Evolutionary conservation across 1,284 basidiomycete species (phyloP), one percentile per base, ranked within the genome.

Genomic region (Sphaerobolus stellatus): DNA sequence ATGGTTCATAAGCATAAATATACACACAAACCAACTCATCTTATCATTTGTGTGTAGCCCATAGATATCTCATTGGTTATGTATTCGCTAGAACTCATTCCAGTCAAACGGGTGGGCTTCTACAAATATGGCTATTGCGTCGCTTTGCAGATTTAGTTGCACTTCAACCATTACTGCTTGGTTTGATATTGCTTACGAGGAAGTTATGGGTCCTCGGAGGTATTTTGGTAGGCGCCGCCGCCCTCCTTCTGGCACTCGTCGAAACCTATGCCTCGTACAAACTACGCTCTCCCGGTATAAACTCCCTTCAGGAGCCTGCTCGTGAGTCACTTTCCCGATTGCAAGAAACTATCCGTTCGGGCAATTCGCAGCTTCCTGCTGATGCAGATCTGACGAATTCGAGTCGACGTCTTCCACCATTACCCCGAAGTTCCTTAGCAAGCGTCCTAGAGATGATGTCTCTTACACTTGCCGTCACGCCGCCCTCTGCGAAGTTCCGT

Each of bases 381-480:
- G 29, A 43, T 61, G 78, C 71, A 6, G 80, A 80, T 58, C 71
- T 81, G 47, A 77, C 77, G 28, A 83, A 77, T 64, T 81, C 77
- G 50, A 71, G 71, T 27, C 67, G 74, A 53, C 73, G 59, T 34
- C 62, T 71, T 8, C 69, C 60, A 1, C 61, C 65, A 34, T 68
- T 80, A 24, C 68, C 75, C 34, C 77, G 86, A 54, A 83, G 84
- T 14, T 88, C 86, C 2, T 84, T 88, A 72, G 86, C 87, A 3
- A 84, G 82, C 25, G 84, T 90, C 49, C 71, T 90, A 55, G 87
- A 90, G 64, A 88, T 90, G 86, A 88, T 90, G 85, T 84, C 83
- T 54, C 63, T 83, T 54, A 89, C 86, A 14, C 72, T 90, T 31
- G 86, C 86, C 2, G 84, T 88, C 14, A 79, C 80, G 73, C 87